Base-by-base conservation (phyloP, 2,329 filamentous ascomycete species). In the Karstenula rhodostoma region DNA sequence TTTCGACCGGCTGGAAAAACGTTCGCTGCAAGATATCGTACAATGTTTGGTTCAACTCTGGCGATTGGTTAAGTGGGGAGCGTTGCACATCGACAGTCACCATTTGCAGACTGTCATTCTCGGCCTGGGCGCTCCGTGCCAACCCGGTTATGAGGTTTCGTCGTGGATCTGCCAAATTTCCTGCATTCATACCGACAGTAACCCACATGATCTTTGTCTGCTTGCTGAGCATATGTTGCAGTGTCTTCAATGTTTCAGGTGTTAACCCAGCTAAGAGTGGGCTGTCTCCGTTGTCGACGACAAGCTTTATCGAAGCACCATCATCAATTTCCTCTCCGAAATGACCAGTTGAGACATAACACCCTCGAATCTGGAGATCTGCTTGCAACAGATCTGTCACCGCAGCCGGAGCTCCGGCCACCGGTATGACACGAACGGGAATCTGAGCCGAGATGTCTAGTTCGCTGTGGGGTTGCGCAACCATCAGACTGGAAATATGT, bases 101-200 rank as follows among this genome's bases (percentile, higher is more conserved):
- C 32, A 51, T 25, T 6, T 32, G 32, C 7, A 51, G 48, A n/a
- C 48, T 23, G n/a, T 51, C 48, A 12, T 51, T 51, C 32, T 51
- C 48, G n/a, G 48, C 48, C 22, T 51, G 48, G 13, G 33, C 48
- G 27, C 48, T 51, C 33, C 48, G 32, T 51, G 48, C 48, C 19
- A 51, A 51, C 13, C 48, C 48, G 17, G n/a, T 51, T 37, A 51
- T 40, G n/a, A 51, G 48, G 10, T 51, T 32, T 25, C 33, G 27
- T 19, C 48, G 19, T 25, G 48, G 19, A 37, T 51, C 48, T 15
- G n/a, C 3, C 9, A 10, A 17, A 17, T 32, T 25, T 2, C n/a
- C 19, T 15, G 5, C 7, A 4, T 27, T 25, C 6, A 32, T n/a
- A 23, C 48, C 33, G 15, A 25, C 32, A 51, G 32, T 51, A 25